Base-by-base conservation (phyloP, 306 rosid species). In the Quercus suber region DNA sequence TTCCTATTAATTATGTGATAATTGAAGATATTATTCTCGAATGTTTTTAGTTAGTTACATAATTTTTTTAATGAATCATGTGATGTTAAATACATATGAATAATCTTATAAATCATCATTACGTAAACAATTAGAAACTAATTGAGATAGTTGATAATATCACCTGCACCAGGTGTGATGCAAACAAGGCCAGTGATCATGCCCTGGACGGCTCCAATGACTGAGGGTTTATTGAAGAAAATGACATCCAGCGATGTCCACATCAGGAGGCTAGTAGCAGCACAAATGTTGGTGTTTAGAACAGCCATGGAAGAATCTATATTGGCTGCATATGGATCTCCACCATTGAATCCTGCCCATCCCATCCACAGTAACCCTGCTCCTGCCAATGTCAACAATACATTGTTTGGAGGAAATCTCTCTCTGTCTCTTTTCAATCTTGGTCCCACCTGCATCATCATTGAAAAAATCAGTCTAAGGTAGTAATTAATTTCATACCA, bases 311-410 rank as follows among this genome's bases (percentile, higher is more conserved):
- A 91, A 0, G 96, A 87, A 86, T 87, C 91, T 0, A 30, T 86
- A 85, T 91, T 91, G 21, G 96, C 96, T 0, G 96, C 17, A 72
- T 91, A 91, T 0, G 96, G 96, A 78, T 87, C 93, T 73, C 96
- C 96, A n/a, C 96, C 96, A 53, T 91, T 91, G 88, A 91, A 91
- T 14, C 96, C 96, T 0, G 96, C 93, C 96, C 96, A 91, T 68
- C 96, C 96, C 76, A 91, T 9, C 96, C 96, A 89, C 6, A 91
- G 83, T 4, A 91, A 60, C 53, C 96, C 96, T 1, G 93, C 91
- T 49, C 96, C 96, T 0, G 90, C 89, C 83, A 91, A 69, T 59
- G 83, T 87, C 57, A 91, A 76, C 21, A 91, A 23, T 52, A 91
- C 96, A 14, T 91, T 91, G 86, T 91, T 91, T 70, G 96, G 96